Evolutionary conservation across 169 alveolate species (phyloP).

Genomic region (Fabrea salina): DNA sequence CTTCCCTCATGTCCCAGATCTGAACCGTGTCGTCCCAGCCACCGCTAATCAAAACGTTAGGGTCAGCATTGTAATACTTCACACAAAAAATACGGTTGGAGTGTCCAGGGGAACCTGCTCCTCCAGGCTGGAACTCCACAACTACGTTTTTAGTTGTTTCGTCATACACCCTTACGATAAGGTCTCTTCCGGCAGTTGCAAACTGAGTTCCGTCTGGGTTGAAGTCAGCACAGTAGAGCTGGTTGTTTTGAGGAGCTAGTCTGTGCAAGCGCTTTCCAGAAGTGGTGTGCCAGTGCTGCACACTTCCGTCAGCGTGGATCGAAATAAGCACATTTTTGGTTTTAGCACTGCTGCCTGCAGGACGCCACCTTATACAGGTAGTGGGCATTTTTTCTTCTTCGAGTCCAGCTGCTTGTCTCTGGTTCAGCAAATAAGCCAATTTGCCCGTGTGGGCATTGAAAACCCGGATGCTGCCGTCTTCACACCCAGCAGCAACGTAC

Average conservation of each 20-base stretch:
- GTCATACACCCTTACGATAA: constrained; percentile 75
- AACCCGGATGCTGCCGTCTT: constrained; percentile 35
- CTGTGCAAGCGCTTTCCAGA: constrained; percentile 73
- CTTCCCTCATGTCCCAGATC: constrained; percentile 79
- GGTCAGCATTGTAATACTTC: constrained; percentile 65
- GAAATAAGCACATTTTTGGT: constrained; percentile 71
- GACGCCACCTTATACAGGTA: constrained; percentile 75
- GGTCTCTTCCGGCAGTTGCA: constrained; percentile 84
- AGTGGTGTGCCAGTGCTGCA: constrained; percentile 80
- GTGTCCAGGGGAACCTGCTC: constrained; percentile 71
- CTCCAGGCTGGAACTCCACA: constrained; percentile 53
- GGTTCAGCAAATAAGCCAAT: constrained; percentile 33
- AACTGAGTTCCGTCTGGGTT: constrained; percentile 71
- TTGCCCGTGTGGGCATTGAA: constrained; percentile 13
- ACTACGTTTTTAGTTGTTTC: constrained; percentile 73
- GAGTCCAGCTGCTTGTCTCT: neutral
- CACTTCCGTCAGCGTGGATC: constrained; percentile 73
- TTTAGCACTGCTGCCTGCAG: constrained; percentile 38
- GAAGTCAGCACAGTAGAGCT: constrained; percentile 74
- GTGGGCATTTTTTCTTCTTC: constrained; percentile 23
- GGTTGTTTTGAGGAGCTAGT: constrained; percentile 61
- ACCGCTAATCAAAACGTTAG: constrained; percentile 72
- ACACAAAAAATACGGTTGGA: constrained; percentile 79
- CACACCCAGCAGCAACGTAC: constrained; percentile 25
- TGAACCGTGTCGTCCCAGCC: constrained; percentile 88